Conservation (phyloP, 371 early-diverging fungal genomes). For the Lichtheimia ramosa region DNA sequence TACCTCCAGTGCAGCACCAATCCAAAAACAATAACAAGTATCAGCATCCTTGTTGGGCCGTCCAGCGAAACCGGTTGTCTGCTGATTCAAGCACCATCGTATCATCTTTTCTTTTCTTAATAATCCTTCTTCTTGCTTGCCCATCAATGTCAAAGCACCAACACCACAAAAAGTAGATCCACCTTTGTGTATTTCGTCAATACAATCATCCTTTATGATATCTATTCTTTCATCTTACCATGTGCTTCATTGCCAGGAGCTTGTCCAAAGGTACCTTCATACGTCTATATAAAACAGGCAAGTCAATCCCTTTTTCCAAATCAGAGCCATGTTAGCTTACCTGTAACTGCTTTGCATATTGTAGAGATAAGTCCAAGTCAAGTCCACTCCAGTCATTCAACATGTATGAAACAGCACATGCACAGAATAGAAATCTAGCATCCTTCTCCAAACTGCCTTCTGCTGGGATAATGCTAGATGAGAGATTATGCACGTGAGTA, state of each 20-base stretch:
- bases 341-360: slow-evolving; percentile 70
- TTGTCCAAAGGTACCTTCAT: slow-evolving; percentile 85
- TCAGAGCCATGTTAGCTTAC: slow-evolving; percentile 22
- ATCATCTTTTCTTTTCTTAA: slow-evolving; percentile 58
- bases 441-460: slow-evolving; percentile 74
- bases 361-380: slow-evolving; percentile 57
- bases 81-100: slow-evolving; percentile 82
- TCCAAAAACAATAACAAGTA: slow-evolving; percentile 98
- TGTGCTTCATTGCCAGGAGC: slow-evolving; percentile 85
- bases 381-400: slow-evolving; percentile 90
- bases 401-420: slow-evolving; percentile 79
- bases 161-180: slow-evolving; percentile 93
- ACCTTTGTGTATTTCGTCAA: slow-evolving; percentile 28
- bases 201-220: background rate
- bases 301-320: background rate
- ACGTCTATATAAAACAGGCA: slow-evolving; percentile 39
- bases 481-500: background rate
- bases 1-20: slow-evolving; percentile 83
- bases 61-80: slow-evolving; percentile 90
- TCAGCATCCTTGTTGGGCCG: slow-evolving; percentile 90
- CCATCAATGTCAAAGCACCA: slow-evolving; percentile 80
- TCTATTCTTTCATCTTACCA: slow-evolving; percentile 46
- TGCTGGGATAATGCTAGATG: slow-evolving; percentile 65
- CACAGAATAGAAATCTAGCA: slow-evolving; percentile 90
- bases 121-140: slow-evolving; percentile 58